Conservation (phyloP, 441 rosid species). For the Cnidoscolus chayamansa region DNA sequence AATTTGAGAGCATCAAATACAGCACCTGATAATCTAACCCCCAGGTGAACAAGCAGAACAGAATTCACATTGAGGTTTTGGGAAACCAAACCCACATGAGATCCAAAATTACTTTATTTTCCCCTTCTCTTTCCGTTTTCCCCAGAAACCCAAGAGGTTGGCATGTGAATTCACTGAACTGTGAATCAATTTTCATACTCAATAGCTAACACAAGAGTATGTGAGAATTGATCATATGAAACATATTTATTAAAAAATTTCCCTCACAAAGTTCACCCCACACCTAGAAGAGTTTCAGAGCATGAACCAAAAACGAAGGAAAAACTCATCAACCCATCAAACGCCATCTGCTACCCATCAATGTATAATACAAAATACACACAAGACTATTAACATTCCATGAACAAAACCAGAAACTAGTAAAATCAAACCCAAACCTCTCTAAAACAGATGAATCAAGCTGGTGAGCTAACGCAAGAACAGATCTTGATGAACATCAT, state of each 20-base stretch:
- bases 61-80: conserved; percentile 12
- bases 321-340: conserved; percentile 13
- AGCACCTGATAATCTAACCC: conserved; percentile 10
- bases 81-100: conserved; percentile 20
- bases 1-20: background rate
- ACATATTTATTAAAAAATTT: conserved; percentile 18
- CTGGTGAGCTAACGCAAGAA: conserved; percentile 24
- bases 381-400: conserved; percentile 7
- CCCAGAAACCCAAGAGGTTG: conserved; percentile 9
- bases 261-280: background rate
- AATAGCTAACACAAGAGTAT: background rate
- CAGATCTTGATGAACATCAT: conserved; percentile 35
- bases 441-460: conserved; percentile 16
- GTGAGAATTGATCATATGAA: conserved; percentile 11
- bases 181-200: conserved; percentile 3
- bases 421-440: conserved; percentile 30
- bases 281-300: conserved; percentile 20
- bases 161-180: conserved; percentile 10
- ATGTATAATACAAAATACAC: background rate
- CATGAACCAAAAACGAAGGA: conserved; percentile 14
- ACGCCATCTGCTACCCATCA: conserved; percentile 1
- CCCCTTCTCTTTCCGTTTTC: background rate
- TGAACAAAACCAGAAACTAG: conserved; percentile 13
- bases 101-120: conserved; percentile 20
- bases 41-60: conserved; percentile 8